Percentiles rank a stretch among this genome's conserved stretches.
These are phyloP conservation scores for Tolypocladium tropicale DNA, from an alignment of 2,329 filamentous ascomycete species.

Conservation along the genomic window DNA sequence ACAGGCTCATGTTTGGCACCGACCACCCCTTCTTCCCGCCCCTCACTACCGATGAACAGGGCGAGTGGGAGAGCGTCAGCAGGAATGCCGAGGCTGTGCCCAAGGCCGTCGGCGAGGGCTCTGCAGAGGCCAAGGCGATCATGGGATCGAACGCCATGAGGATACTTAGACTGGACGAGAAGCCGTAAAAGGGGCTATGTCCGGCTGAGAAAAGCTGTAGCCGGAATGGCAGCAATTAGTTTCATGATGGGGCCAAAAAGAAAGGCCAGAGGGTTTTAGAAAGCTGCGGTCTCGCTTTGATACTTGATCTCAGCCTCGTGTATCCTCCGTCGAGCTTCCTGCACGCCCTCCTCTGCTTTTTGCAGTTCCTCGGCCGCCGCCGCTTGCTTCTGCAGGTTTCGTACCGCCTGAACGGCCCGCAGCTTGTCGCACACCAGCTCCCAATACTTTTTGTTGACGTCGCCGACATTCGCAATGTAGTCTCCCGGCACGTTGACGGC, in stretches of 20 bases:
- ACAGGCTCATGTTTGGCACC: constrained; percentile 70
- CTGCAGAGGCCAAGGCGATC: constrained; percentile 36
- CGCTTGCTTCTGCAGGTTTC: constrained; percentile 18
- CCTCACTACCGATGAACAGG: constrained; percentile 48
- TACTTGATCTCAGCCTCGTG: constrained; percentile 27
- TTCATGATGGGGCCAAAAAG: background rate
- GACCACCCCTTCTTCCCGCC: constrained; percentile 84
- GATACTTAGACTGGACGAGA: constrained; percentile 29
- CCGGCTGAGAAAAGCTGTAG: background rate
- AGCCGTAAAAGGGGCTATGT: constrained; percentile 3
- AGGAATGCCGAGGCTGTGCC: constrained; percentile 42
- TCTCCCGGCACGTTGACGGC: constrained; percentile 25
- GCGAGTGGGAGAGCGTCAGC: constrained; percentile 60
- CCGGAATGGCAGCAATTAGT: background rate
- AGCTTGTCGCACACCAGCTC: constrained; percentile 30
- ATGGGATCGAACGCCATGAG: constrained; percentile 50
- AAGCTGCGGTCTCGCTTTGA: constrained; percentile 15
- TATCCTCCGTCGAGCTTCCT: constrained; percentile 21
- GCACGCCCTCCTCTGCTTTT: constrained; percentile 17
- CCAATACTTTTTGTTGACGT: constrained; percentile 25
- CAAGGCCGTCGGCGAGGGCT: constrained; percentile 35
- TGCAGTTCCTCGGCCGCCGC: constrained; percentile 15
- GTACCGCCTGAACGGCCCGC: constrained; percentile 25
- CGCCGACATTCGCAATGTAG: constrained; percentile 18
- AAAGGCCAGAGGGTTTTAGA: constrained; percentile 1